phyloP scores from a whole-genome alignment of 805 yeast species.

The Starmerella stellata region DNA sequence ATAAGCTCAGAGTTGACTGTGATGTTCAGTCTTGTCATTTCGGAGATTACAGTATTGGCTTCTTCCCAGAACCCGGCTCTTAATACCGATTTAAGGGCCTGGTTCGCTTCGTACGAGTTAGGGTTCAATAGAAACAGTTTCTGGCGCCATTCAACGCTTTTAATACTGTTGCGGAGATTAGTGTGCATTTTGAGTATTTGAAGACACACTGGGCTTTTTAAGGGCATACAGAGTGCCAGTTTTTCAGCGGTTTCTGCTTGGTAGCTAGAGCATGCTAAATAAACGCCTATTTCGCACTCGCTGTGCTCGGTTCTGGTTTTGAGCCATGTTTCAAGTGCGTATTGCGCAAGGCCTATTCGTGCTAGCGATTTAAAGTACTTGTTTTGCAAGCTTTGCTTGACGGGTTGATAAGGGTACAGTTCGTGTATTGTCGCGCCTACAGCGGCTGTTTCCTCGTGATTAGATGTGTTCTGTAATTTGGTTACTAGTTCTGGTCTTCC shows the following conservation, averaged over 20 bases:
- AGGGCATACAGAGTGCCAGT: not conserved
- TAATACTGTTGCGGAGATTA: not conserved
- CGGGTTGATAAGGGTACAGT: too few species aligned
- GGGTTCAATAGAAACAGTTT: not conserved
- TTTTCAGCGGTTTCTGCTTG: constrained; percentile 4
- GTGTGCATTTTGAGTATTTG: constrained; percentile 2
- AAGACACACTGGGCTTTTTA: not conserved
- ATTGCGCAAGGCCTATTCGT: not conserved
- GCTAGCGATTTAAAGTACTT: not conserved
- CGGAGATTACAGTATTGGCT: not conserved
- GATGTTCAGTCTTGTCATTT: not conserved
- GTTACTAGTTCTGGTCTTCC: too few species aligned
- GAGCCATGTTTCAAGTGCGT: too few species aligned
- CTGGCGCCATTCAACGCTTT: constrained; percentile 1
- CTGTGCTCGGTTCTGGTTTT: too few species aligned
- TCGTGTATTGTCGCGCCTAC: too few species aligned
- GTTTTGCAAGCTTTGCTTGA: too few species aligned
- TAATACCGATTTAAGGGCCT: not conserved
- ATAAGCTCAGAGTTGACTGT: constrained; percentile 2
- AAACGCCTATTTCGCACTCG: not conserved
- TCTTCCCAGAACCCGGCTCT: constrained; percentile 4
- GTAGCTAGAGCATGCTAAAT: constrained; percentile 1
- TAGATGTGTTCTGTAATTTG: too few species aligned
- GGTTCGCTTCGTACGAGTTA: not conserved
- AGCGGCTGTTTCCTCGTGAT: too few species aligned